Conservation (phyloP, 1,284 basidiomycete species). For the Leccinum subrobustum region DNA sequence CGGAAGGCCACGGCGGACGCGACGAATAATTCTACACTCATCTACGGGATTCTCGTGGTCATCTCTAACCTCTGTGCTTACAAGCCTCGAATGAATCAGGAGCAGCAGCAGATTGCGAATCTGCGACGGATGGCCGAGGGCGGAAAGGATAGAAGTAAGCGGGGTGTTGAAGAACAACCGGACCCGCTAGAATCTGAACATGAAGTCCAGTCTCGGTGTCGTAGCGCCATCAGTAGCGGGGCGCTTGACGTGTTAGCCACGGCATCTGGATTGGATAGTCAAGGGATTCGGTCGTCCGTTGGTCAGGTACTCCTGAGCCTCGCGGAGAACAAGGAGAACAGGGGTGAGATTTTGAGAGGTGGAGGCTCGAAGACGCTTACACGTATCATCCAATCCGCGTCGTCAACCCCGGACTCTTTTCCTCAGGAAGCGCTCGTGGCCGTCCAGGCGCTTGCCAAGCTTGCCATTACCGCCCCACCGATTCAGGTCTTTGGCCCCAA, state of each 20-base stretch:
- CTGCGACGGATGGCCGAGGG: conserved; percentile 70
- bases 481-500: conserved; percentile 87
- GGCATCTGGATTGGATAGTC: conserved; percentile 53
- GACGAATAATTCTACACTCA: conserved; percentile 46
- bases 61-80: conserved; percentile 73
- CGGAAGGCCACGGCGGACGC: conserved; percentile 39
- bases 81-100: conserved; percentile 67
- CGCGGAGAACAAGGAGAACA: conserved; percentile 72
- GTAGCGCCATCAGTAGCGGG: conserved; percentile 57
- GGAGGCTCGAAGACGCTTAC: conserved; percentile 76
- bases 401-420: conserved; percentile 27
- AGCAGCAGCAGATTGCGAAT: conserved; percentile 79
- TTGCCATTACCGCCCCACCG: conserved; percentile 89
- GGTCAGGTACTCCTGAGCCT: conserved; percentile 68
- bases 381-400: conserved; percentile 53
- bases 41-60: conserved; percentile 77
- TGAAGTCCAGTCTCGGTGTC: conserved; percentile 60
- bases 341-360: conserved; percentile 79
- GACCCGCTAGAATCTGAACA: conserved; percentile 57
- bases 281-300: conserved; percentile 48
- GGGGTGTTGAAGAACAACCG: conserved; percentile 23
- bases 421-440: conserved; percentile 47
- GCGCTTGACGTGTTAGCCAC: conserved; percentile 64
- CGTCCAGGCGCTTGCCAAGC: conserved; percentile 89
- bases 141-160: conserved; percentile 30